These are phyloP conservation scores for Moringa oleifera DNA, from an alignment of 345 rosid species.

Conservation along the genomic window DNA sequence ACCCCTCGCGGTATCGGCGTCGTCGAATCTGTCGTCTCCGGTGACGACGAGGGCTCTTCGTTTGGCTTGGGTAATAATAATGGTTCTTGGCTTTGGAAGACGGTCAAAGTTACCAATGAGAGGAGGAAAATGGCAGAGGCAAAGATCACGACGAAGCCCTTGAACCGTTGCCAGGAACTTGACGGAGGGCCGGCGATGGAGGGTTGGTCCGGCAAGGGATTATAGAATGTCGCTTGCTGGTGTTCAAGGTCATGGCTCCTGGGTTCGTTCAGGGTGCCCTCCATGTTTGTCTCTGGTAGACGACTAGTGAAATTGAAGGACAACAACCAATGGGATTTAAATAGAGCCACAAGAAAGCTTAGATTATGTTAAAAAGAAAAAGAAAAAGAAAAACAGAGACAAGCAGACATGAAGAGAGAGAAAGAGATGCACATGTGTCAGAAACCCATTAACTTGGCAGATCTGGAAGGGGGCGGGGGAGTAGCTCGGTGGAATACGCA, in stretches of 20 bases:
- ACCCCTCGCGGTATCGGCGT: constrained; percentile 34
- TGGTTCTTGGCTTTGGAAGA: constrained; percentile 31
- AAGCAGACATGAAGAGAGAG: too few relatives aligned
- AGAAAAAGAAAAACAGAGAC: too few relatives aligned
- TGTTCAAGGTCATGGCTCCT: not conserved
- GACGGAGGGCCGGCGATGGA: constrained; percentile 6
- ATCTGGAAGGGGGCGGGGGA: too few relatives aligned
- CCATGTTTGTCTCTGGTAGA: constrained; percentile 13
- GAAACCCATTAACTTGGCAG: too few relatives aligned
- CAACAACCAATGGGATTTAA: not conserved
- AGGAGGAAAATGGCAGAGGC: constrained; percentile 36
- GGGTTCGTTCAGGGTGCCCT: not conserved
- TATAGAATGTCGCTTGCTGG: constrained; percentile 16
- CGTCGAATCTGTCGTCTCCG: not conserved
- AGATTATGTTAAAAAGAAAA: too few relatives aligned
- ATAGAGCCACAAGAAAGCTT: too few relatives aligned
- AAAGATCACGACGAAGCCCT: constrained; percentile 18
- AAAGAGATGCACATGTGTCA: too few relatives aligned
- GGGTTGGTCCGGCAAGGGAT: constrained; percentile 36
- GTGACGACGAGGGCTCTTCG: not conserved
- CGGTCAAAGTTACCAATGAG: constrained; percentile 35
- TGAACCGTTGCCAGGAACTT: constrained; percentile 25
- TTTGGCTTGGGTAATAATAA: not conserved
- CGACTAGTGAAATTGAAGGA: not conserved
- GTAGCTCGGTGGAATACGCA: too few relatives aligned